A percentile compares a stretch with the other conserved stretches of the same genome.
Evolutionary conservation across 2,329 filamentous ascomycete species (phyloP).

Genomic region (Dactylellina leptospora): DNA sequence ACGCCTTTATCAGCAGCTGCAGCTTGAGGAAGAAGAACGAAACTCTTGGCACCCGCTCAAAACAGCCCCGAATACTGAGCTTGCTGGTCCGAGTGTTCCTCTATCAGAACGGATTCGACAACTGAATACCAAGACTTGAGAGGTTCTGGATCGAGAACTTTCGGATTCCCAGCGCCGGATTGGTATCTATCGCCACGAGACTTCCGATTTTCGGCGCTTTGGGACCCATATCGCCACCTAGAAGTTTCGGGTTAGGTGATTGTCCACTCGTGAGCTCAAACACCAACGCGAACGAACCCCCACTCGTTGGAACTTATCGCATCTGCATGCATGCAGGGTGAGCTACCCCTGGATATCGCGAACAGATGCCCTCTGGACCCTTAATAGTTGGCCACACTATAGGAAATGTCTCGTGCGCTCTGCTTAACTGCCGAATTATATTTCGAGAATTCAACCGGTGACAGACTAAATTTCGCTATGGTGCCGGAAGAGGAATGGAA

Average conservation of each 20-base stretch:
- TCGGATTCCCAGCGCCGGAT: not conserved
- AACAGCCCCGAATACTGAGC: not conserved
- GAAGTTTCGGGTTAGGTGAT: not conserved
- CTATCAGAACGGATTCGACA: slow-evolving; percentile 27
- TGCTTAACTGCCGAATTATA: no score
- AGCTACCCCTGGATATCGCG: slow-evolving; percentile 38
- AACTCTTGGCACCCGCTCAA: slow-evolving; percentile 10
- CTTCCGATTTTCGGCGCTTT: slow-evolving; percentile 30
- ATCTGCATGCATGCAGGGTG: no score
- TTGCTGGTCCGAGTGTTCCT: not conserved
- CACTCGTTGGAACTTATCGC: slow-evolving; percentile 6
- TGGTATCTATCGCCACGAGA: slow-evolving; percentile 8
- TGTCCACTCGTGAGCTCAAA: not conserved
- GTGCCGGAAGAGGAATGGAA: slow-evolving; percentile 1
- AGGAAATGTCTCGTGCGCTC: not conserved
- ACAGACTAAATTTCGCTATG: not conserved
- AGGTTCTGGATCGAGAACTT: no score
- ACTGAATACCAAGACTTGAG: slow-evolving; percentile 12
- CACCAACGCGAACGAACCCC: slow-evolving; percentile 16
- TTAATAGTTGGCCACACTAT: not conserved
- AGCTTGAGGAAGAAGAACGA: not conserved
- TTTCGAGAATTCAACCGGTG: not conserved
- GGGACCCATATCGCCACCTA: slow-evolving; percentile 27
- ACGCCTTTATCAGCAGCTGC: slow-evolving; percentile 12
- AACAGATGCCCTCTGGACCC: slow-evolving; percentile 17